Evolutionary conservation across 495 filamentous ascomycete species (phyloP).

Genomic region (Xanthoparmelia taractica): DNA sequence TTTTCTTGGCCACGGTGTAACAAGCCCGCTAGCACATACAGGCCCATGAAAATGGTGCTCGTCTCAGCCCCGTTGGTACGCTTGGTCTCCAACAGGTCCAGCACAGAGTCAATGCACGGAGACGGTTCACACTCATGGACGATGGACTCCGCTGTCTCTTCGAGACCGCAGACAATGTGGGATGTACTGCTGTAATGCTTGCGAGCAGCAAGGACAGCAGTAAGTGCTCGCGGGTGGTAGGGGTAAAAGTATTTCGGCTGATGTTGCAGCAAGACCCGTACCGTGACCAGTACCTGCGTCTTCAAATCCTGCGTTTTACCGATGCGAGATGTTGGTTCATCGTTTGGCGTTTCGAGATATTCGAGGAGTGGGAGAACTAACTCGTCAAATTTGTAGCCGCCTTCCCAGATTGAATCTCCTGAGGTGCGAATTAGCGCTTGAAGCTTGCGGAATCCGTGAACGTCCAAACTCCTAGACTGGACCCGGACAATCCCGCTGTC

Average conservation of each 20-base stretch:
- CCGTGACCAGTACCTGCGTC: conserved; percentile 72
- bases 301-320: conserved; percentile 66
- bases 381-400: conserved; percentile 56
- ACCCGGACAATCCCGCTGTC: conserved; percentile 71
- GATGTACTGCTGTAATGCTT: conserved; percentile 44
- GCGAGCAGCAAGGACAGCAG: conserved; percentile 60
- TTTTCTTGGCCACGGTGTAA: conserved; percentile 31
- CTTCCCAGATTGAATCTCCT: conserved; percentile 44
- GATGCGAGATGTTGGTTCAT: conserved; percentile 37
- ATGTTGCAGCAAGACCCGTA: conserved; percentile 67
- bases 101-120: conserved; percentile 42
- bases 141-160: conserved; percentile 50
- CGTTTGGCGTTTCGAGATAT: conserved; percentile 55
- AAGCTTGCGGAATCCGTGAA: conserved; percentile 80
- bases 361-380: conserved; percentile 65
- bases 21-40: conserved; percentile 49
- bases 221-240: conserved; percentile 57
- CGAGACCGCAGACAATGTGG: conserved; percentile 52
- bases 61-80: conserved; percentile 25
- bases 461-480: conserved; percentile 62
- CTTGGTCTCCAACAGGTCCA: conserved; percentile 40
- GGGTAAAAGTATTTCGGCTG: conserved; percentile 55
- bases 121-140: conserved; percentile 40
- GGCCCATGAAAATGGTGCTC: conserved; percentile 45
- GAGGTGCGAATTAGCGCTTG: conserved; percentile 71